phyloP scores from a whole-genome alignment of 2,329 filamentous ascomycete genomes.

The Trichocomaceae sp. region DNA sequence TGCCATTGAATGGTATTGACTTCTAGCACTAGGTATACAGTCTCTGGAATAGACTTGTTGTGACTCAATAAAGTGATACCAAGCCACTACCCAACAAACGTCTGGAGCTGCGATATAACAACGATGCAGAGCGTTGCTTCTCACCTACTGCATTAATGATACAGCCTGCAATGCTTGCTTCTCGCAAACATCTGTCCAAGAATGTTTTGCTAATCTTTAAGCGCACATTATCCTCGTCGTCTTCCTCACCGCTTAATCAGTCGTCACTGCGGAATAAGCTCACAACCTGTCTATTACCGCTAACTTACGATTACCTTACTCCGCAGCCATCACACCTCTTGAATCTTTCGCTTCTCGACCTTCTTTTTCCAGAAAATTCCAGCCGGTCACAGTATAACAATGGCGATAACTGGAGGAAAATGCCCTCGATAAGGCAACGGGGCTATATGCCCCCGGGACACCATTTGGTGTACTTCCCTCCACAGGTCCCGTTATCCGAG shows the following conservation, averaged over 20 bases:
- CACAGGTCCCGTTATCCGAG: constrained; percentile 53
- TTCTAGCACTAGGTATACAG: neutral
- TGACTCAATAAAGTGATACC: too few species aligned
- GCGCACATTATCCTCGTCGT: constrained; percentile 17
- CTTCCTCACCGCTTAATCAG: constrained; percentile 27
- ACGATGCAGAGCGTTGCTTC: neutral
- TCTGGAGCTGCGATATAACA: neutral
- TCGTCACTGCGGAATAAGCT: constrained; percentile 37
- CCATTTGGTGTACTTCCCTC: constrained; percentile 83
- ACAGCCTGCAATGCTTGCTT: constrained; percentile 12
- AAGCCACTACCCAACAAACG: neutral
- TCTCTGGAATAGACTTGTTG: too few species aligned
- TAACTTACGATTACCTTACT: constrained; percentile 52
- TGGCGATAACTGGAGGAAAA: constrained; percentile 21
- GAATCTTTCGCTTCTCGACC: constrained; percentile 53
- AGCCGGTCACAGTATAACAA: constrained; percentile 17
- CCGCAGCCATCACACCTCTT: constrained; percentile 62
- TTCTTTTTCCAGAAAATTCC: constrained; percentile 36
- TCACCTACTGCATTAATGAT: neutral
- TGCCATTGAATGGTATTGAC: neutral
- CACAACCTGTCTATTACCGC: constrained; percentile 43
- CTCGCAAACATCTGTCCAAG: neutral
- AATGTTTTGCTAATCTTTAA: neutral
- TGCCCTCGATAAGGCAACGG: constrained; percentile 29
- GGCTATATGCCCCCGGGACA: constrained; percentile 49